phyloP scores from a whole-genome alignment of 768 basidiomycete genomes.

The Auricularia auricula-judae region DNA sequence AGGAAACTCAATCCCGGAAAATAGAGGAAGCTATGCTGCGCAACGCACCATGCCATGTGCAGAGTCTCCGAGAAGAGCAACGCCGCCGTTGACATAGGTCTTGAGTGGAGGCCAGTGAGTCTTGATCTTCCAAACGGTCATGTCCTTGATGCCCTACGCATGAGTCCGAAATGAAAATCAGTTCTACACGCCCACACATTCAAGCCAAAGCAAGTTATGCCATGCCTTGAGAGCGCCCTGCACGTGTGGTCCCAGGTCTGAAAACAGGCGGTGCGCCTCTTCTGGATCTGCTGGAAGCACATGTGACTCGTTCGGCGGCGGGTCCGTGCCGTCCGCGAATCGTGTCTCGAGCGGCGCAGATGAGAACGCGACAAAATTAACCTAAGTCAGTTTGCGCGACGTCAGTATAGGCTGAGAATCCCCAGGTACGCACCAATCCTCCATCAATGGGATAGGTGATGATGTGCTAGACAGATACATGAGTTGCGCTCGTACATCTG shows the following conservation, averaged over 20 bases:
- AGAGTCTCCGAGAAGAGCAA: not conserved
- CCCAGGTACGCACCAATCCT: not conserved
- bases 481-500: too few species aligned
- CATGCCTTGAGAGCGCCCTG: not conserved
- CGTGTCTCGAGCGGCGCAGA: not conserved
- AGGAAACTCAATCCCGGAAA: too few species aligned
- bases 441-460: not conserved
- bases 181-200: not conserved
- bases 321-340: not conserved
- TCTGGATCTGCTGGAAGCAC: not conserved
- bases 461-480: not conserved
- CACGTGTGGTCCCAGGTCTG: not conserved
- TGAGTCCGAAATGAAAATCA: not conserved
- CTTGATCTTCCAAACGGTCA: not conserved
- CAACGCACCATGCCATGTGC: not conserved
- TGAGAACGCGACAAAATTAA: not conserved
- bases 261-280: not conserved
- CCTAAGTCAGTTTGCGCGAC: not conserved
- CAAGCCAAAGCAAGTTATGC: not conserved
- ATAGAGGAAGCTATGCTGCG: too few species aligned
- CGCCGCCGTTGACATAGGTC: not conserved
- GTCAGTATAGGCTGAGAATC: too few species aligned
- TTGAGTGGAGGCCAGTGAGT: not conserved
- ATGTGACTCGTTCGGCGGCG: not conserved
- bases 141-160: not conserved